Percentiles rank a stretch among this genome's conserved stretches.
These are phyloP conservation scores for Penicillium sp. DNA, from an alignment of 2,329 filamentous ascomycete genomes.

Conservation along the genomic window DNA sequence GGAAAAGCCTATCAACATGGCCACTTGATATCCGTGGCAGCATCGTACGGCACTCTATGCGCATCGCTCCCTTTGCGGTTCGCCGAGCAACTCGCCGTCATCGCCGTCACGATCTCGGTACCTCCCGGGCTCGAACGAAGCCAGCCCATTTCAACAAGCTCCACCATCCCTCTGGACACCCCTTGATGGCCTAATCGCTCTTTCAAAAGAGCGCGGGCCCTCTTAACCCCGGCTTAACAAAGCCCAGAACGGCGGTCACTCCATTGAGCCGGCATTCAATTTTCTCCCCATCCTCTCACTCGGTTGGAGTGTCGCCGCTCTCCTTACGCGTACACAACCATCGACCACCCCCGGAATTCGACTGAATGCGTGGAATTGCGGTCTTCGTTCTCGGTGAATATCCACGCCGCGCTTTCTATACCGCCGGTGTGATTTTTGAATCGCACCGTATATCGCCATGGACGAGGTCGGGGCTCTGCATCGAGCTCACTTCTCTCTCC, in stretches of 20 bases:
- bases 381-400: slow-evolving; percentile 57
- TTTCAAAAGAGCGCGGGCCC: slow-evolving; percentile 48
- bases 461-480: too few species aligned
- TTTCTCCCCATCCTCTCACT: slow-evolving; percentile 57
- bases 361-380: slow-evolving; percentile 35
- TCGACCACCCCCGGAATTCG: slow-evolving; percentile 47
- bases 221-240: slow-evolving; percentile 53
- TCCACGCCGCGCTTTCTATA: slow-evolving; percentile 60
- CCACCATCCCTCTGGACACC: slow-evolving; percentile 47
- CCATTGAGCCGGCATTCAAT: slow-evolving; percentile 52
- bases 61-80: background rate
- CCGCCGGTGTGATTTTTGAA: slow-evolving; percentile 41
- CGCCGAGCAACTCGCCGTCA: background rate
- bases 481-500: too few species aligned
- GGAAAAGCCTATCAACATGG: background rate
- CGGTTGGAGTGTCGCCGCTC: slow-evolving; percentile 60
- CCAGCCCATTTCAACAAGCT: slow-evolving; percentile 45
- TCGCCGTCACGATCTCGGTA: background rate
- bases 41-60: background rate
- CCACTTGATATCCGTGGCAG: background rate
- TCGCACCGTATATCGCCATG: background rate
- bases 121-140: slow-evolving; percentile 23
- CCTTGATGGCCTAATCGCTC: slow-evolving; percentile 48
- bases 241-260: slow-evolving; percentile 53
- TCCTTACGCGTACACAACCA: too few species aligned